Evolutionary conservation across 1,284 basidiomycete species (phyloP).

Genomic region (Lignosus rhinocerotis): DNA sequence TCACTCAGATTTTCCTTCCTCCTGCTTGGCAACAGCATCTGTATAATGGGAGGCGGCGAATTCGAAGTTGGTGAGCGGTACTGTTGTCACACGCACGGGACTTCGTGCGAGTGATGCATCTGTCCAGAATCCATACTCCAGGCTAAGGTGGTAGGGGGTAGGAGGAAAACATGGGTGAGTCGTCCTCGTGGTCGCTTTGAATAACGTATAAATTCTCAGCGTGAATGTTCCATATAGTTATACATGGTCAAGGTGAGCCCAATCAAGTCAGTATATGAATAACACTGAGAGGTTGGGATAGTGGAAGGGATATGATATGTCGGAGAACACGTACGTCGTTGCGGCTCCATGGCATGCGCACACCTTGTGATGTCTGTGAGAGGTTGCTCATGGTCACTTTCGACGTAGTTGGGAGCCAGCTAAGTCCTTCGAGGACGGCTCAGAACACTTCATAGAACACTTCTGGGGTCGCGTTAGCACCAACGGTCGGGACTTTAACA

Average conservation of each 20-base stretch:
- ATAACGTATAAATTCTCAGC: not conserved
- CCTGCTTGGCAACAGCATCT: not conserved
- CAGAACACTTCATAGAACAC: conserved; percentile 53
- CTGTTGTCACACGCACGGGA: not conserved
- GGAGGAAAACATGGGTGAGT: conserved; percentile 47
- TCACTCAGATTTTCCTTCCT: not conserved
- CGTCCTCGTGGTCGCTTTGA: not conserved
- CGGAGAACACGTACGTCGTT: conserved; percentile 65
- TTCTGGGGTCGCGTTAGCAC: conserved; percentile 63
- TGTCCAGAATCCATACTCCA: conserved; percentile 51
- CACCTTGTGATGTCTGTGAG: not conserved
- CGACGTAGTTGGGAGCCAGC: conserved; percentile 65
- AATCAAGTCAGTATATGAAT: not conserved
- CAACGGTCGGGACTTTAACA: conserved; percentile 49
- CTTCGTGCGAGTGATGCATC: not conserved
- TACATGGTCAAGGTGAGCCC: conserved; percentile 61
- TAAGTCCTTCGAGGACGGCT: conserved; percentile 55
- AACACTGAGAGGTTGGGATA: conserved; percentile 30
- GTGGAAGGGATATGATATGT: conserved; percentile 68
- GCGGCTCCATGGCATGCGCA: not conserved
- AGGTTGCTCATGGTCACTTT: not conserved
- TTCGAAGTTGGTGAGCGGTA: conserved; percentile 68
- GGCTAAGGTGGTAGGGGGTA: conserved; percentile 44
- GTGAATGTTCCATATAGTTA: conserved; percentile 39
- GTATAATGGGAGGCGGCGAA: conserved; percentile 33